Base-by-base conservation (phyloP, 352 stramenopile genomes). In the Phytophthora citrophthora region DNA sequence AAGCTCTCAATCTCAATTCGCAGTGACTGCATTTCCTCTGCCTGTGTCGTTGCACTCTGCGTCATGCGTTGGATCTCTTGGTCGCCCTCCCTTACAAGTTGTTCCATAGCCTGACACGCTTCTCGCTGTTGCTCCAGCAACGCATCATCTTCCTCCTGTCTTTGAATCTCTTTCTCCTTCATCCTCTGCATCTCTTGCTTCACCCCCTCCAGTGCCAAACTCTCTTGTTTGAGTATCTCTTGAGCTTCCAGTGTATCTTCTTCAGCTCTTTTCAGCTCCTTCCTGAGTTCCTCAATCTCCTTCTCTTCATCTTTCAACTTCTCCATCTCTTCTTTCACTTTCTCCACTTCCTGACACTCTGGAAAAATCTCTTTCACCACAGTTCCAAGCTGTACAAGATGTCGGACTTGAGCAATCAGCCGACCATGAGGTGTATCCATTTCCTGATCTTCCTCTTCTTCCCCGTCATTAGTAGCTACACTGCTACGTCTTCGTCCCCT, bases 61-160 rank as follows among this genome's bases (percentile, higher is more conserved):
- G 72, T 72, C 41, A 91, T 71, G 4, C 62, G 49, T 15, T 56
- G 56, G 23, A 86, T 74, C 45, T 86, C 69, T 34, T 81, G 64
- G 40, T 89, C 76, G 9, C 75, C 79, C 8, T 74, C 67, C 4
- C 57, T 54, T 16, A 89, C 52, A 20, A 81, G 32, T 11, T 76
- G 59, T 57, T 81, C 69, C 58, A 90, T 74, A 23, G 77, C 69
- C 23, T 81, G 72, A 48, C 79, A 75, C 26, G 76, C 64, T 11
- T 77, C 68, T 41, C 62, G 72, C 51, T 86, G 72, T 20, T 70
- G 54, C 10, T 79, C 70, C 27, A 85, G 61, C 16, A 85, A 52
- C 20, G 65, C 38, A 2, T 64, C 56, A 29, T 88, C 61, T 44
- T 89, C 76, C 27, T 72, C 65, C 43, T 88, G 74, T 18, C 72